Evolutionary conservation across 176 grass and related monocot genomes (phyloP), one percentile per base, ranked within the genome.

Genomic region (Lolium perenne): DNA sequence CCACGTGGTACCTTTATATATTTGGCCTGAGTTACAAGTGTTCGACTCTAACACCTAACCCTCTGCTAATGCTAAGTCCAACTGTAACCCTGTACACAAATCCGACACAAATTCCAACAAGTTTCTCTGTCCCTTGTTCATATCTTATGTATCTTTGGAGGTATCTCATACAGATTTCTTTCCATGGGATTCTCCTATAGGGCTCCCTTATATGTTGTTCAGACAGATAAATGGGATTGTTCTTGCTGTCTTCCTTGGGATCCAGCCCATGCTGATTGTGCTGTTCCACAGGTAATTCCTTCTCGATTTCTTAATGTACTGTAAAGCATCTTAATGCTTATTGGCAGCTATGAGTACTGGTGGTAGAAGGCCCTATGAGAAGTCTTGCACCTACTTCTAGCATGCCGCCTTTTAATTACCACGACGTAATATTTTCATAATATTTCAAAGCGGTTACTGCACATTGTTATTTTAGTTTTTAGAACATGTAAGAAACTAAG

Each of bases 181-280:
- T 55, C 85, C 26, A 66, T 83, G 77, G 78, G 43, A 88, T 85
- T 85, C 8, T 91, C 53, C 81, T 90, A 84, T 68, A 98, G 97
- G 91, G 97, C 91, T 46, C 97, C 92, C 21, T 58, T 94, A 77
- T 84, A 79, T 92, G 89, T 90, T 83, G 86, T 88, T 84, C 97
- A 98, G 69, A 91, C 88, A 89, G 97, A 98, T 95, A 86, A 92
- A 40, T 98, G 94, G 94, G 97, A 98, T 68, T 98, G 97, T 88
- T 98, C 90, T 82, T 98, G 86, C 90, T 87, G 92, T 76, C 74
- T 98, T 47, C 88, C 74, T 29, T 95, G 94, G 92, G 96, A 98
- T 91, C 93, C 90, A 71, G 88, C 77, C 73, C 93, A 88, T 91
- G 96, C 93, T 80, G 96, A 98, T 77, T 98, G 93, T 94, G 90